Evolutionary conservation across 1,139 yeast genomes (phyloP), one percentile per base, ranked within the genome.

Genomic region (Suhomyces terraborum): DNA sequence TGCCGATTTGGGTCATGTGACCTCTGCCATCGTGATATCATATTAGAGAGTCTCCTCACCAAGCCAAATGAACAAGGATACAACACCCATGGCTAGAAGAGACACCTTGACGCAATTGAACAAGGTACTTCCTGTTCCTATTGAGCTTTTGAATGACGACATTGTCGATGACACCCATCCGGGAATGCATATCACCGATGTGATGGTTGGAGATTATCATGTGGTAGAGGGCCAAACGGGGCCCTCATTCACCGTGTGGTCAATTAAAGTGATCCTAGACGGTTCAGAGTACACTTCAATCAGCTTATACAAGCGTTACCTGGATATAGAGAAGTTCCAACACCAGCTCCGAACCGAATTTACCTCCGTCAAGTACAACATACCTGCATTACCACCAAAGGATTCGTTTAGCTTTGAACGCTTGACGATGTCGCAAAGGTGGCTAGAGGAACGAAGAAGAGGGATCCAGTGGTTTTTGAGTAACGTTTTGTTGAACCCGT

Each of bases 391-490:
- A 24, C 96, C 96, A 0, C 82, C 88, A 0, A 85, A 84, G 54
- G 78, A 71, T 51, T 56, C 49, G 25, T 57, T 80, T 38, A 64
- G 74, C 31, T 48, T 79, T 26, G 73, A 75, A 37, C 65, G 82
- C 48, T 59, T 81, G 48, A 66, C 80, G 37, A 66, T 73, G 49
- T 58, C 69, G 6, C 58, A 49, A 20, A 52, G 48, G 26, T 87
- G 89, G 73, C 59, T 87, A 26, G 84, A 77, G 46, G 67, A 67
- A 22, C 63, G 96, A 32, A 62, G 89, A 9, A 72, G 75, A 40
- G 88, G 93, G 0, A 64, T 87, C 16, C 94, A 86, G 54, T 87
- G 82, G 75, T 87, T 88, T 60, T 56, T 84, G 53, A 77, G 80
- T 47, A 80, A 82, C 49, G 79, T 85, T 4, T 58, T 87, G 27